These are phyloP conservation scores for Choiromyces venosus DNA, from an alignment of 495 filamentous ascomycete genomes.

Conservation along the genomic window DNA sequence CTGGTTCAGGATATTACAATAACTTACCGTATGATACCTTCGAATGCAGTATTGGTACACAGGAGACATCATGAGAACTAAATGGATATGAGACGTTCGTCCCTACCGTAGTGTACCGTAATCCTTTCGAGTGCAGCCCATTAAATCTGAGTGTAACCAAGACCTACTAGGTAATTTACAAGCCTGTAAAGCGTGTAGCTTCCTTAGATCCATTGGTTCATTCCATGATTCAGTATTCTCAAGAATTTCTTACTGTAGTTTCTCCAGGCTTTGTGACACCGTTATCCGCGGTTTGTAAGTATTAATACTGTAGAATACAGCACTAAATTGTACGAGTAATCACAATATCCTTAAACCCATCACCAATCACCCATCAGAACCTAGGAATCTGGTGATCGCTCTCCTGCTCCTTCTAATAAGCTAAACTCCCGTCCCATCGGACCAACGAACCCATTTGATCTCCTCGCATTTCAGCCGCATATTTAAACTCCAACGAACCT, in stretches of 20 bases:
- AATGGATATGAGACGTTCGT: not conserved
- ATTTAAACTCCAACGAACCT: not conserved
- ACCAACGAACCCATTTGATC: not conserved
- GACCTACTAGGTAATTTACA: not conserved
- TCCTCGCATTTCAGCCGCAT: constrained; percentile 2
- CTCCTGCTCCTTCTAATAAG: not conserved
- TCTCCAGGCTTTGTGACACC: not conserved
- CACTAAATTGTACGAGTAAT: not conserved
- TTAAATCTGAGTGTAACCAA: not conserved
- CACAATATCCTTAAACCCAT: not conserved
- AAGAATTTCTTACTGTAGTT: not conserved
- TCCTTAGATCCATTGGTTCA: not conserved
- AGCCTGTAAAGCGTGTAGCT: not conserved
- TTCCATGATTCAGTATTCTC: not conserved
- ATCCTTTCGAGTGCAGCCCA: not conserved
- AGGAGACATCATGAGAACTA: too few species aligned
- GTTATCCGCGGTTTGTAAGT: not conserved
- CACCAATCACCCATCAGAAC: not conserved
- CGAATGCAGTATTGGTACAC: too few species aligned
- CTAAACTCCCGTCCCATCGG: not conserved
- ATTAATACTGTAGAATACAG: not conserved
- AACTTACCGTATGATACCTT: too few species aligned
- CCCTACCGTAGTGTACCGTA: not conserved
- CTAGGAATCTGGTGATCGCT: not conserved
- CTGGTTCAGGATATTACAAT: not conserved